phyloP scores from a whole-genome alignment of 805 yeast genomes.

The Kuraishia ogatae region DNA sequence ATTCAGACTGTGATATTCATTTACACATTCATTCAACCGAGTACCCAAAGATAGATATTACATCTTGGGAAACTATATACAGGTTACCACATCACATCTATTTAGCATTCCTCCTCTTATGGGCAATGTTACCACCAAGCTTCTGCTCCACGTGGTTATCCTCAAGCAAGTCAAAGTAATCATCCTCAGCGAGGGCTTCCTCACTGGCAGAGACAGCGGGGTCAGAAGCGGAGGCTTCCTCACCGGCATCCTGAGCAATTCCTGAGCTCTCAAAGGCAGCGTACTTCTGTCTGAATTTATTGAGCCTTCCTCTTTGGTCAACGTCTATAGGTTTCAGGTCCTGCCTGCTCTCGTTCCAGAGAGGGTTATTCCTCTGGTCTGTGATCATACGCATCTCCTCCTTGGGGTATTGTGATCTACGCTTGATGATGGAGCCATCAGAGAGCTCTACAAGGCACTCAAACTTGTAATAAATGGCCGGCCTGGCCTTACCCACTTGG shows the following conservation, averaged over 20 bases:
- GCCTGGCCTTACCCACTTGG: slow-evolving; percentile 78
- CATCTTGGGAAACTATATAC: background rate
- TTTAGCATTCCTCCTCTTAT: slow-evolving; percentile 6
- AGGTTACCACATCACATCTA: background rate
- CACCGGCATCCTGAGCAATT: slow-evolving; percentile 6
- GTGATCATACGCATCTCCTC: slow-evolving; percentile 76
- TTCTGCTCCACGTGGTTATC: slow-evolving; percentile 26
- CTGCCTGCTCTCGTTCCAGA: slow-evolving; percentile 85
- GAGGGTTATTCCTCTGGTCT: slow-evolving; percentile 79
- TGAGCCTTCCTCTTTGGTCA: slow-evolving; percentile 77
- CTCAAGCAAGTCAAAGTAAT: slow-evolving; percentile 53
- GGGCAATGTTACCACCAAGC: slow-evolving; percentile 26
- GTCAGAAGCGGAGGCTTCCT: slow-evolving; percentile 14
- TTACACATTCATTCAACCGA: background rate
- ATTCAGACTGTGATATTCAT: too few relatives aligned
- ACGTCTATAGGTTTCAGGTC: slow-evolving; percentile 69
- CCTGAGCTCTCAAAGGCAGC: slow-evolving; percentile 34
- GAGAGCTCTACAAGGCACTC: slow-evolving; percentile 83
- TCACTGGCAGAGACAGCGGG: slow-evolving; percentile 7
- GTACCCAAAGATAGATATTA: background rate
- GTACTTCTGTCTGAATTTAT: slow-evolving; percentile 63
- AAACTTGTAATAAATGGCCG: slow-evolving; percentile 87
- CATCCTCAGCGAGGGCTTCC: slow-evolving; percentile 26
- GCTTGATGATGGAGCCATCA: slow-evolving; percentile 83
- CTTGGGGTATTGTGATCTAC: slow-evolving; percentile 85